Evolutionary conservation across 2,329 filamentous ascomycete species (phyloP).

Genomic region (Diaporthe citri): DNA sequence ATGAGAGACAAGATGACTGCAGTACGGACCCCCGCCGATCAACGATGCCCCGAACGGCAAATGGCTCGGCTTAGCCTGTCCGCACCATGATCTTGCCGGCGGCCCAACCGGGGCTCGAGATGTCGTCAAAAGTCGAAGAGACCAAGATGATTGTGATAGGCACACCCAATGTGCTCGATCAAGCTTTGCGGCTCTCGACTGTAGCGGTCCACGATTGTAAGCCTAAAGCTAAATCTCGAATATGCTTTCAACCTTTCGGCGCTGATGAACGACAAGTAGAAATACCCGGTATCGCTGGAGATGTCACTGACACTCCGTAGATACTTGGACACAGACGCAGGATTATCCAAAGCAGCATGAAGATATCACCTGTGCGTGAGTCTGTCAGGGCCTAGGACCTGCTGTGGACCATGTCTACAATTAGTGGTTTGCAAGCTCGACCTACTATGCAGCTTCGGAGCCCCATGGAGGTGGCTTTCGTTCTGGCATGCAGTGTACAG

Average conservation of each 20-base stretch:
- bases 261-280: background rate
- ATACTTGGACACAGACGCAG: background rate
- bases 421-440: conserved; percentile 19
- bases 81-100: conserved; percentile 8
- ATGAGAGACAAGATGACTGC: conserved; percentile 20
- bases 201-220: background rate
- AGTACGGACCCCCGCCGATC: conserved; percentile 23
- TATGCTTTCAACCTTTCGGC: background rate
- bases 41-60: conserved; percentile 14
- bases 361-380: background rate
- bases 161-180: background rate
- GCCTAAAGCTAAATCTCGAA: background rate
- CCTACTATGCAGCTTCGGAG: conserved; percentile 16
- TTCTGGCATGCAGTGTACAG: background rate
- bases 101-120: conserved; percentile 22
- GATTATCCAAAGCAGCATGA: background rate
- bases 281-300: background rate
- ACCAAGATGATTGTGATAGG: background rate
- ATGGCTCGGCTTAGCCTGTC: conserved; percentile 24
- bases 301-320: background rate
- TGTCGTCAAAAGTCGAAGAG: background rate
- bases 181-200: conserved; percentile 9
- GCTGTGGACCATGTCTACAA: conserved; percentile 14
- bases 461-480: background rate
- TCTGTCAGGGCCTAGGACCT: background rate